Base-by-base conservation (phyloP, 202 grass and related monocot species). In the Brachypodium distachyon region DNA sequence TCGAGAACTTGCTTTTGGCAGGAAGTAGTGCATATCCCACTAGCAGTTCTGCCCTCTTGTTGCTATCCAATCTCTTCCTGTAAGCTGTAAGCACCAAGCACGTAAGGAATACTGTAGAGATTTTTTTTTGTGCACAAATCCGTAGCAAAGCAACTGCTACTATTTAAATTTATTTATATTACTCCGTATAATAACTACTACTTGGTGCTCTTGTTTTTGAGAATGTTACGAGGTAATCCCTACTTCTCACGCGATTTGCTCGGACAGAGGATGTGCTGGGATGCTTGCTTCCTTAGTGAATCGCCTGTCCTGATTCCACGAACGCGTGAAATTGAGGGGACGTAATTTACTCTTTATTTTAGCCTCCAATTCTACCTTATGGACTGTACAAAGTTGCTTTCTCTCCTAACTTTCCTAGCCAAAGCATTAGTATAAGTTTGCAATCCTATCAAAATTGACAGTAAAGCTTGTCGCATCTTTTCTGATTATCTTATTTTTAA, bases 31-130 rank as follows among this genome's bases (percentile, higher is more conserved):
- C 61, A 41, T 21, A 58, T 16, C 41, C 77, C 38, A 58, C 63
- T 70, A 47, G 5, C 77, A 59, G 3, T 64, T 33, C 3, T 51
- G 41, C 42, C 43, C n/a, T 17, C 9, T 22, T 39, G 16, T 13
- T 49, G 6, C 14, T 64, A 69, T 78, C 62, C 23, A 19, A 8
- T 54, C 12, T 76, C 19, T 28, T 39, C 57, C 47, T 65, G 47
- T 60, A 77, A 76, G 42, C 61, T 67, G 50, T 49, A 75, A 74
- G 21, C 51, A 39, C 79, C 40, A 75, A 74, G 21, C 51, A 39
- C 79, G 70, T 61, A 70, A 12, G 26, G 39, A 32, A 70, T 6
- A 61, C 31, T 51, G 38, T 61, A 26, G 29, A 38, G 3, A n/a
- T n/a, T n/a, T 3, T 9, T 16, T 58, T 58, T 26, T n/a, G 16